Evolutionary conservation across 2,329 filamentous ascomycete genomes (phyloP), one percentile per base, ranked within the genome.

Genomic region (Microcyclosporella mali): DNA sequence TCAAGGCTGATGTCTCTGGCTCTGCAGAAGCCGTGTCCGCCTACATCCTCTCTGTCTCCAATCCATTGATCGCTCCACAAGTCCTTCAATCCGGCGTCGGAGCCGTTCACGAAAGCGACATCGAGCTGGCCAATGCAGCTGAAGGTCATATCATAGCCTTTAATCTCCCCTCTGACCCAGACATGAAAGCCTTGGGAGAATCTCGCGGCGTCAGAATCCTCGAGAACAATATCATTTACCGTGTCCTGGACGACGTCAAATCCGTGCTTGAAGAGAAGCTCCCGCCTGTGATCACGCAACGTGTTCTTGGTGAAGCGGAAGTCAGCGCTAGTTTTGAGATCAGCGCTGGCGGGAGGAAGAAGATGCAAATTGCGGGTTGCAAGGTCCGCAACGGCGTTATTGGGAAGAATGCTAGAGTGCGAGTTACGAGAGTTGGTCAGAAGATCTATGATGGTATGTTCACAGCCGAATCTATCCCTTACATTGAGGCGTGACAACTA

Each of bases 1-100:
- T 98, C 68, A 95, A 94, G 66, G 89, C 83, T 41, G 92, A 98
- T 57, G 92, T 97, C 14, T 85, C 84, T 48, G 92, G 92, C 29
- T 97, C 90, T 0, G 88, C 89, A 0, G 92, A 98, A 69, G 92
- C 92, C 2, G 84, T 97, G 2, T 74, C 82, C 47, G 83, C 86
- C 37, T 82, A 84, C 7, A 75, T 98, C 45, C 71, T 81, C 47
- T 79, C 83, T 46, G 73, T 95, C 50, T 88, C 89, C 50, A 95
- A 84, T 67, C 81, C 88, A 55, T 88, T 97, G 62, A 82, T 95
- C 30, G 78, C 73, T 25, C 78, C 89, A 11, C 79, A 81, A 43
- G 74, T 98, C 45, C 77, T 98, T 28, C 81, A 84, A 16, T 83
- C 84, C 3, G 79, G 76, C 2, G 84, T 92, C 1, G 94, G 92